Base-by-base conservation (phyloP, 2,329 filamentous ascomycete genomes). In the Rhinocladiella mackenziei region DNA sequence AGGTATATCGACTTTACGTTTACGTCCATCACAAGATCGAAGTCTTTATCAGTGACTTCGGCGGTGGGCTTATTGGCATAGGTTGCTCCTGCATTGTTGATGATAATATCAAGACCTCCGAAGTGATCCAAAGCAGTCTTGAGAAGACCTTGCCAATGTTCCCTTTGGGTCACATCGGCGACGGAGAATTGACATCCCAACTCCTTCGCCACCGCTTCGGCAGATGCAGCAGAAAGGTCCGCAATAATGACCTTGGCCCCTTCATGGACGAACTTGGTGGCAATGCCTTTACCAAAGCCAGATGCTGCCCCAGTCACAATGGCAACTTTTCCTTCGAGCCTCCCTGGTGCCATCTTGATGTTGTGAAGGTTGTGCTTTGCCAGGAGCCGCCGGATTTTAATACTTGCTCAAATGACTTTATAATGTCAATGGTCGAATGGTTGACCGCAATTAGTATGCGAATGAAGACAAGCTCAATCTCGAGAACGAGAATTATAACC, bases 211-310 rank as follows among this genome's bases (percentile, higher is more conserved):
- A 37, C 43, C 9, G 39, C 39, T 5, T 26, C 31, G 3, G 37
- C 48, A 10, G 29, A 29, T 15, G 43, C 43, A n/a, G 32, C 34
- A 13, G 37, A 43, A 3, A 50, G 34, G 32, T 50, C 48, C 7
- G 43, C 62, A 10, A 69, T 55, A 17, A 64, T 61, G 5, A 68
- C 60, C 42, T 53, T 56, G 22, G 63, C 61, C 2, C 66, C 67
- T 3, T 59, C 52, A 6, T 38, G 37, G 1, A 63, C 67, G 13
- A 70, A 55, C 25, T 64, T 56, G 23, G 55, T 56, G 30, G 10
- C n/a, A n/a, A 45, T 22, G 4, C 13, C 47, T 25, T 43, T 33
- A 10, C 47, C 47, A 39, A 50, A 50, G 10, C 47, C 47, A 23
- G 38, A 38, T 13, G 32, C 47, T 6, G 23, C 47, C 14, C 47